Percentiles rank a stretch among this genome's conserved stretches.
phyloP scores from a whole-genome alignment of 148 eudicot genomes.

The Agrostemma githago region DNA sequence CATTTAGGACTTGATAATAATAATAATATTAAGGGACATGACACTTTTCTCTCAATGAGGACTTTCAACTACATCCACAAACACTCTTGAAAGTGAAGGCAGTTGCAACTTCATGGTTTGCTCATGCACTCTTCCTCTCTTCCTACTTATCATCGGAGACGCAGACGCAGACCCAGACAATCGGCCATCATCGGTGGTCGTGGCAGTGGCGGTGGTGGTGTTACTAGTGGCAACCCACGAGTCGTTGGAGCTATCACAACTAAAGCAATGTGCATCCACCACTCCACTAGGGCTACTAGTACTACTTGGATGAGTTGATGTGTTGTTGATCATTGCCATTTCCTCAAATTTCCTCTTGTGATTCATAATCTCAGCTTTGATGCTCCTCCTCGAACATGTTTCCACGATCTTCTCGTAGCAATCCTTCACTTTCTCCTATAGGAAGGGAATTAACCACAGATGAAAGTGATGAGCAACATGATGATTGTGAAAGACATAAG shows the following conservation, averaged over 20 bases:
- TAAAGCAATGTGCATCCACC: conserved; percentile 35
- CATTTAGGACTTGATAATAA: neutral
- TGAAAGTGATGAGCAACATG: neutral
- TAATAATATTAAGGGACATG: no score
- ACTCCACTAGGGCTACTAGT: conserved; percentile 50
- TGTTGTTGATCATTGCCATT: conserved; percentile 9
- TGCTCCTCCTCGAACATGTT: conserved; percentile 6
- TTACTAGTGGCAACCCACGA: conserved; percentile 29
- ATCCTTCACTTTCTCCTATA: conserved; percentile 46
- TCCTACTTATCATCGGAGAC: conserved; percentile 24
- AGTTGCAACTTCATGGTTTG: conserved; percentile 41
- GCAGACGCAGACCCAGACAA: conserved; percentile 19
- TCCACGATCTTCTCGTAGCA: conserved; percentile 39
- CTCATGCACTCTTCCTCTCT: conserved; percentile 39
- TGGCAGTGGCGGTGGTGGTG: neutral
- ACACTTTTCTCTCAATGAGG: conserved; percentile 31
- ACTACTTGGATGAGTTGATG: neutral
- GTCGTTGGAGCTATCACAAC: conserved; percentile 47
- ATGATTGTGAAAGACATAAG: neutral
- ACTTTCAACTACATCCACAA: conserved; percentile 49
- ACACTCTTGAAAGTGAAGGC: conserved; percentile 45
- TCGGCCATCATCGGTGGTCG: neutral
- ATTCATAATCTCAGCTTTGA: neutral
- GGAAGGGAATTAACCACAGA: no score
- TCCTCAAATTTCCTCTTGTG: conserved; percentile 27